Conservation (phyloP, 78 protist species). For the Guillardia theta region DNA sequence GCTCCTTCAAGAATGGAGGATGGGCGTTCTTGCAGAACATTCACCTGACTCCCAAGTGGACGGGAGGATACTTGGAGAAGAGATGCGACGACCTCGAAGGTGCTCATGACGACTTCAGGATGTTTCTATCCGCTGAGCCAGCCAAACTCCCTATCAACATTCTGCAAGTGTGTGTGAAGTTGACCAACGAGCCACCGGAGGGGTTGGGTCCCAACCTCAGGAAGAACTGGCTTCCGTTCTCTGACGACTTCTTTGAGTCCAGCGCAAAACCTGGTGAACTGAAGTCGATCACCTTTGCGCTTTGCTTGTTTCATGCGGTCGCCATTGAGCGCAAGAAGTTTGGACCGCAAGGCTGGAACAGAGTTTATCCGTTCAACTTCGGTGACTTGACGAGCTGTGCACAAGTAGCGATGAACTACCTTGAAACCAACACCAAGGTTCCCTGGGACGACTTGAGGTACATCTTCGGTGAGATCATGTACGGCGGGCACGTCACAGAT, state of each 20-base stretch:
- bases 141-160: slow-evolving; percentile 72
- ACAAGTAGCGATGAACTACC: slow-evolving; percentile 76
- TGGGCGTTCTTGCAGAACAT: slow-evolving; percentile 83
- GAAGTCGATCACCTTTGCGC: slow-evolving; percentile 75
- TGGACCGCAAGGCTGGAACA: slow-evolving; percentile 89
- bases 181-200: slow-evolving; percentile 92
- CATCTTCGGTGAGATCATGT: slow-evolving; percentile 91
- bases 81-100: slow-evolving; percentile 37
- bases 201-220: slow-evolving; percentile 52
- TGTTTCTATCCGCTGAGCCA: slow-evolving; percentile 78
- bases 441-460: slow-evolving; percentile 91
- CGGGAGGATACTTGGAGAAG: slow-evolving; percentile 75
- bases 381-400: slow-evolving; percentile 83
- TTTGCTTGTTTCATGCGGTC: slow-evolving; percentile 88
- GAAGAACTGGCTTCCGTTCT: background rate
- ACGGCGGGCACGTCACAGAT: slow-evolving; percentile 93
- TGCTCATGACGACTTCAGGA: slow-evolving; percentile 62
- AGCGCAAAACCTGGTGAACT: slow-evolving; percentile 65
- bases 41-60: slow-evolving; percentile 75
- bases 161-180: slow-evolving; percentile 78
- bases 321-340: slow-evolving; percentile 91
- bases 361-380: slow-evolving; percentile 80
- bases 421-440: slow-evolving; percentile 66
- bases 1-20: slow-evolving; percentile 50
- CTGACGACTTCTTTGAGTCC: background rate